Conservation (phyloP, 495 filamentous ascomycete species). For the Durotheca rogersii region DNA sequence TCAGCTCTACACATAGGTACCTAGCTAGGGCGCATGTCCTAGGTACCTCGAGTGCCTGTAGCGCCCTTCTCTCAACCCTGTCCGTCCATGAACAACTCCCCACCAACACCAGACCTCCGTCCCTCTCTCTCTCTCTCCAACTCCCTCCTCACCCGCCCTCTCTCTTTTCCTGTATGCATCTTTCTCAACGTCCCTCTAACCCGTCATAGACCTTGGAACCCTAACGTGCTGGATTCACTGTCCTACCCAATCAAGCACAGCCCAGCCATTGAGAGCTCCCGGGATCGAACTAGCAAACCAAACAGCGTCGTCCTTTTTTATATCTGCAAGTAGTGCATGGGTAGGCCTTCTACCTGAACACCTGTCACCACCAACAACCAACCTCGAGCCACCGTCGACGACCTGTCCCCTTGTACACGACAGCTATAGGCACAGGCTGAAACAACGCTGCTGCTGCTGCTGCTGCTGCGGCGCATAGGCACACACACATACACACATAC, state of each 20-base stretch:
- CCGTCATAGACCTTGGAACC: conserved; percentile 19
- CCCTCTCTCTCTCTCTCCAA: neutral
- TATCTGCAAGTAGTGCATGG: conserved; percentile 17
- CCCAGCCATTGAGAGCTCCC: conserved; percentile 7
- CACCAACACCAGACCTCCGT: no score
- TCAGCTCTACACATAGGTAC: no score
- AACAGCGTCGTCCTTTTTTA: no score
- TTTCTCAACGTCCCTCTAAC: conserved; percentile 12
- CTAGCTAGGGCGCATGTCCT: no score
- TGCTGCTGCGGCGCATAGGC: neutral
- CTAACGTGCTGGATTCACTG: conserved; percentile 28
- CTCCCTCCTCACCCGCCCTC: neutral
- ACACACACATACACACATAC: conserved; percentile 2
- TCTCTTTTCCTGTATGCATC: no score
- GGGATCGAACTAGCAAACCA: no score
- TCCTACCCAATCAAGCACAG: conserved; percentile 11
- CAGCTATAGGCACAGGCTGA: neutral
- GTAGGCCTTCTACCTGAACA: conserved; percentile 19
- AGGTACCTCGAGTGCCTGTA: no score
- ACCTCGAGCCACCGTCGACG: conserved; percentile 4
- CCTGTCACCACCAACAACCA: conserved; percentile 9
- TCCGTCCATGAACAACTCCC: no score
- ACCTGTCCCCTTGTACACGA: no score
- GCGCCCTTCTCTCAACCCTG: no score
- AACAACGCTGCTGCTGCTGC: no score